Percentiles rank a stretch among this genome's conserved stretches.
phyloP scores from a whole-genome alignment of 2,329 filamentous ascomycete genomes.

The Ophiocordyceps sinensis region DNA sequence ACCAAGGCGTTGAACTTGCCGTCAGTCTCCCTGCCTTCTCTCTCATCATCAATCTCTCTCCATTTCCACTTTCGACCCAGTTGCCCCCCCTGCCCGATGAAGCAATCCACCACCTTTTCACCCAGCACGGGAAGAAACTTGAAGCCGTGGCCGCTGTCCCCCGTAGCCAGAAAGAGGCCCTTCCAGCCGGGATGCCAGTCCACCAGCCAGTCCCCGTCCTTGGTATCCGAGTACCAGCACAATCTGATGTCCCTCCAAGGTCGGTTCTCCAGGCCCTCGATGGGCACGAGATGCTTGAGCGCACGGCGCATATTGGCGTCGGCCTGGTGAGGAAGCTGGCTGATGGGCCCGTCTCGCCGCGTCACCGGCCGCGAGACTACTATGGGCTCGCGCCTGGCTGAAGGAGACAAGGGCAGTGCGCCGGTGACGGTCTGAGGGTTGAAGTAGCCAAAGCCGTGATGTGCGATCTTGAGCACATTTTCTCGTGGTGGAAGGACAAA shows the following conservation, averaged over 20 bases:
- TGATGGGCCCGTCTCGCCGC: slow-evolving; percentile 21
- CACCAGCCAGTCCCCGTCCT: slow-evolving; percentile 56
- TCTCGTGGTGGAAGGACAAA: slow-evolving; percentile 60
- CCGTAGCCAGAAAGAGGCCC: slow-evolving; percentile 46
- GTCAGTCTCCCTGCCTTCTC: slow-evolving; percentile 17
- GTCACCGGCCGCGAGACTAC: slow-evolving; percentile 22
- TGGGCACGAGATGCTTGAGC: slow-evolving; percentile 45
- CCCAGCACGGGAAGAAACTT: slow-evolving; percentile 57
- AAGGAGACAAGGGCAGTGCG: slow-evolving; percentile 17
- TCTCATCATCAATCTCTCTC: slow-evolving; percentile 37
- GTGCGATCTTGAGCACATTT: slow-evolving; percentile 51
- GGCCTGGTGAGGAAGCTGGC: slow-evolving; percentile 44
- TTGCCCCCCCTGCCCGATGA: slow-evolving; percentile 30
- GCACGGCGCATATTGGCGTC: slow-evolving; percentile 45
- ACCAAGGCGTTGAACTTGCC: slow-evolving; percentile 23
- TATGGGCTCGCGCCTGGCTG: slow-evolving; percentile 13
- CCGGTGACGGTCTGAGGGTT: slow-evolving; percentile 28
- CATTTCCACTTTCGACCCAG: slow-evolving; percentile 48
- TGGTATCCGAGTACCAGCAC: slow-evolving; percentile 68
- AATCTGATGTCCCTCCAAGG: slow-evolving; percentile 48
- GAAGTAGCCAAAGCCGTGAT: slow-evolving; percentile 55
- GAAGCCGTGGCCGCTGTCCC: slow-evolving; percentile 51
- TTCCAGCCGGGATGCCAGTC: slow-evolving; percentile 50
- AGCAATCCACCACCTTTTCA: slow-evolving; percentile 42
- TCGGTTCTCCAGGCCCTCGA: slow-evolving; percentile 37